Percentiles rank a stretch among this genome's conserved stretches.
phyloP scores from a whole-genome alignment of 768 basidiomycete genomes.

The Phanerodontia chrysosporium region DNA sequence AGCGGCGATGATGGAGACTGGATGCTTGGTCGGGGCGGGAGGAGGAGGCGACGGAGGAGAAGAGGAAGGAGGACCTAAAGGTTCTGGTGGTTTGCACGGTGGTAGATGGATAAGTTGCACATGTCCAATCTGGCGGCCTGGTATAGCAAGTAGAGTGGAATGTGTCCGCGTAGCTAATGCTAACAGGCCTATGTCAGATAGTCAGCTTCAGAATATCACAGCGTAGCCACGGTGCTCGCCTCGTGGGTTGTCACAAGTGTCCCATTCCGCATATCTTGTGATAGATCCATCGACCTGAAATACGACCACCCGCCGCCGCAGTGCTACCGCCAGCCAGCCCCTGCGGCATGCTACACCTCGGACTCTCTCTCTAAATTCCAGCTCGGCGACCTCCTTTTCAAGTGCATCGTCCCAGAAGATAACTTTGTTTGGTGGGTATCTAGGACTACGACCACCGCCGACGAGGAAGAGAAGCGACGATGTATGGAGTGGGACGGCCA shows the following conservation, averaged over 20 bases:
- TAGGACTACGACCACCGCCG: constrained; percentile 83
- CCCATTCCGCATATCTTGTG: constrained; percentile 69
- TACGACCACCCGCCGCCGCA: constrained; percentile 73
- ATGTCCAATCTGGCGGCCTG: constrained; percentile 83
- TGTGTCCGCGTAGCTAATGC: constrained; percentile 74
- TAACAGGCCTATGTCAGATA: constrained; percentile 56
- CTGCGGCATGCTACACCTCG: constrained; percentile 76
- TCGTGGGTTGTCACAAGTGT: constrained; percentile 82
- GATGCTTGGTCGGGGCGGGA: constrained; percentile 53
- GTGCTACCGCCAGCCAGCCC: constrained; percentile 80
- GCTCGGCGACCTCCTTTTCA: constrained; percentile 76
- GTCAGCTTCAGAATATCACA: no score
- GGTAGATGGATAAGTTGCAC: constrained; percentile 85
- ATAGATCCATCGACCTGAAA: constrained; percentile 67
- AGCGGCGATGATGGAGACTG: constrained; percentile 78
- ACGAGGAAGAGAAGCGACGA: constrained; percentile 83
- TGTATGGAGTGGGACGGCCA: constrained; percentile 72
- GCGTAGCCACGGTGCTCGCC: no score
- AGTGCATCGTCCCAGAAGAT: constrained; percentile 83
- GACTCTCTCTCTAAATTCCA: constrained; percentile 85
- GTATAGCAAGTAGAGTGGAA: constrained; percentile 80
- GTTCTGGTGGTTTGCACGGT: constrained; percentile 62
- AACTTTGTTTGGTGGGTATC: constrained; percentile 90
- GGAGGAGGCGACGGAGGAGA: constrained; percentile 48
- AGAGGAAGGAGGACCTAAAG: constrained; percentile 52